Conservation (phyloP, 1,284 basidiomycete species). For the Apiotrichum laibachii region DNA sequence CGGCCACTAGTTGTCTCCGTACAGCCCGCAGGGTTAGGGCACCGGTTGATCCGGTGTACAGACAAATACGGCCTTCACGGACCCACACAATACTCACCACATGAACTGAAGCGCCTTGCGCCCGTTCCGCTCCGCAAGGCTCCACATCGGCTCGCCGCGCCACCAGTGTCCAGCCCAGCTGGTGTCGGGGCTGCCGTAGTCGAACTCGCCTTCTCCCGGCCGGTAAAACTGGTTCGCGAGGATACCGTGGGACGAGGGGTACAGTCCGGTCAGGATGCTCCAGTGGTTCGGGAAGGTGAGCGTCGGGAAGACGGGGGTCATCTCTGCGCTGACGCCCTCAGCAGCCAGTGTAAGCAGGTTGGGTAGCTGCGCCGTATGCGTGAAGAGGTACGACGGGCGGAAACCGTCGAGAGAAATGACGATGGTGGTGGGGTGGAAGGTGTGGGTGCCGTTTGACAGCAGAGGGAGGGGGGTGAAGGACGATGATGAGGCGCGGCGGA, state of each 20-base stretch:
- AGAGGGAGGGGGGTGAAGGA: neutral
- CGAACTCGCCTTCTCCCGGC: slow-evolving; percentile 46
- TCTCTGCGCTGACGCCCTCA: slow-evolving; percentile 71
- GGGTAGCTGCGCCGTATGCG: slow-evolving; percentile 12
- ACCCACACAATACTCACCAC: slow-evolving; percentile 61
- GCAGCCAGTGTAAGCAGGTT: slow-evolving; percentile 25
- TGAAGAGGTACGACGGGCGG: slow-evolving; percentile 28
- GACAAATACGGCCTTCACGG: neutral
- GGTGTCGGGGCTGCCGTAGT: slow-evolving; percentile 58
- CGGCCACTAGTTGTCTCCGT: too few species aligned
- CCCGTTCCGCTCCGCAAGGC: slow-evolving; percentile 70
- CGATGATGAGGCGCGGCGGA: neutral
- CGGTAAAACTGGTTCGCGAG: slow-evolving; percentile 90
- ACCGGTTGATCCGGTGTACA: neutral
- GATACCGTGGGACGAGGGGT: slow-evolving; percentile 84
- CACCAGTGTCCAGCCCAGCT: slow-evolving; percentile 74
- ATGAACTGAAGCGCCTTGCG: slow-evolving; percentile 79
- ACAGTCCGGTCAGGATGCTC: slow-evolving; percentile 79
- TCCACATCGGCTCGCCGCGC: slow-evolving; percentile 89
- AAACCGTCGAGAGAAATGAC: slow-evolving; percentile 40
- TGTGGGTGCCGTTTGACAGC: slow-evolving; percentile 25
- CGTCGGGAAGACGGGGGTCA: slow-evolving; percentile 83
- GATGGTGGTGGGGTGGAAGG: slow-evolving; percentile 31
- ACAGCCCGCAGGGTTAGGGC: too few species aligned
- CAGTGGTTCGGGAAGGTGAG: slow-evolving; percentile 92